These are phyloP conservation scores for Dryas integrifolia DNA, from an alignment of 331 rosid genomes.

Conservation along the genomic window DNA sequence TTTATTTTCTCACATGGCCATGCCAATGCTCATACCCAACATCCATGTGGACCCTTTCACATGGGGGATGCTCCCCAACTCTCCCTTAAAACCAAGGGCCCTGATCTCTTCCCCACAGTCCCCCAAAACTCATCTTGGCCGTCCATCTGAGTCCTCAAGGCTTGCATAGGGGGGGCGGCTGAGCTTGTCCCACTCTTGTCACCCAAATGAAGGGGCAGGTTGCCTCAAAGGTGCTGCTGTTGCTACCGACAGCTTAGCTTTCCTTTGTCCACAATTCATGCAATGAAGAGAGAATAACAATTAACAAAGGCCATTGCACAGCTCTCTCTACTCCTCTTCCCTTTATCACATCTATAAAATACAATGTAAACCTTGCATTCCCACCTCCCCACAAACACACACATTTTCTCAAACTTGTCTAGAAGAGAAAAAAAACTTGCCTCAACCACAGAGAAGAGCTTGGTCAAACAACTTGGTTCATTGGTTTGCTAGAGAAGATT, in stretches of 20 bases:
- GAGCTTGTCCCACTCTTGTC: constrained; percentile 76
- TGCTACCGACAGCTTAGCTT: constrained; percentile 75
- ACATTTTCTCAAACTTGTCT: constrained; percentile 31
- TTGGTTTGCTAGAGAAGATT: constrained; percentile 13
- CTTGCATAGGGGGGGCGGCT: constrained; percentile 55
- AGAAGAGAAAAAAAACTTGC: background rate
- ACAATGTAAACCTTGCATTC: constrained; percentile 24
- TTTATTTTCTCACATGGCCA: constrained; percentile 43
- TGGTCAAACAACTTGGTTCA: background rate
- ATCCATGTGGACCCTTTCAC: constrained; percentile 46
- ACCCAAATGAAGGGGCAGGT: constrained; percentile 44
- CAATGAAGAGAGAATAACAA: constrained; percentile 7
- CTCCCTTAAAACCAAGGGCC: constrained; percentile 44
- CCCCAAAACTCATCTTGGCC: constrained; percentile 50
- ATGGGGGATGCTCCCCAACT: constrained; percentile 55
- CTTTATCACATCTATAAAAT: constrained; percentile 44
- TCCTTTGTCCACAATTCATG: constrained; percentile 77
- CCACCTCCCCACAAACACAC: constrained; percentile 18
- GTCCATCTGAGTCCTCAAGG: constrained; percentile 28
- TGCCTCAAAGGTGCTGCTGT: constrained; percentile 66
- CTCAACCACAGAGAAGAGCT: background rate
- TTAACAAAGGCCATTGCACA: constrained; percentile 8
- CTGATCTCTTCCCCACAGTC: constrained; percentile 39
- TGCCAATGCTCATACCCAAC: constrained; percentile 37
- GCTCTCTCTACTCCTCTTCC: constrained; percentile 17